These are phyloP conservation scores for Aspergillus novoparasiticus DNA, from an alignment of 2,329 filamentous ascomycete genomes.

Conservation along the genomic window DNA sequence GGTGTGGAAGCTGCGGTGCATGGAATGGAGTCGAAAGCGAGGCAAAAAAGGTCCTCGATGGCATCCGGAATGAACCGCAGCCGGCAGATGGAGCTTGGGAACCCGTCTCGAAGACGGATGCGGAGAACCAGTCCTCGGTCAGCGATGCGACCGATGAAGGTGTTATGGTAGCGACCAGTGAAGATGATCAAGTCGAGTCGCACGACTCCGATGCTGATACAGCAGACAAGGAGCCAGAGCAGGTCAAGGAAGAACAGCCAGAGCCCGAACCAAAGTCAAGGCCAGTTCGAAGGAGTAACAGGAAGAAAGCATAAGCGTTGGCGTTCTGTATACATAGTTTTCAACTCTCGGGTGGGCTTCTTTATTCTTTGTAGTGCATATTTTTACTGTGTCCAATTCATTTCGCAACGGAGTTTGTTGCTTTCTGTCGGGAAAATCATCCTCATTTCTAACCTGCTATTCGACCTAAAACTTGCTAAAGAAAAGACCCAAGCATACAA, in stretches of 20 bases:
- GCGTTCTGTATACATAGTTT: conserved; percentile 1
- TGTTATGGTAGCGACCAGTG: conserved; percentile 29
- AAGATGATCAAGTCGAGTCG: conserved; percentile 31
- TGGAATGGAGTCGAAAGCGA: conserved; percentile 83
- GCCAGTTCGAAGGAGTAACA: conserved; percentile 29
- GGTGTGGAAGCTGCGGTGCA: conserved; percentile 80
- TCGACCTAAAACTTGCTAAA: not conserved
- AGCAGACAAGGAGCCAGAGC: conserved; percentile 5
- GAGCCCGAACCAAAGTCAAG: conserved; percentile 20
- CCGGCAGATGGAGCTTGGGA: conserved; percentile 26
- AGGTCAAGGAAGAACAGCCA: conserved; percentile 19
- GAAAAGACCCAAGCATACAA: not conserved
- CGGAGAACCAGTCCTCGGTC: conserved; percentile 21
- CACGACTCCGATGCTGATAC: conserved; percentile 25
- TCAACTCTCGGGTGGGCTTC: not conserved
- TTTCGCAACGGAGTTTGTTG: not conserved
- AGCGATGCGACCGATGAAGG: conserved; percentile 29
- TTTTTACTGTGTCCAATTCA: not conserved
- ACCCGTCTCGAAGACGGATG: conserved; percentile 24
- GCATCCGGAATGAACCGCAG: conserved; percentile 51
- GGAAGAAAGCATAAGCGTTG: conserved; percentile 25
- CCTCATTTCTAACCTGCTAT: not conserved
- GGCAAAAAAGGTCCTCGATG: conserved; percentile 69
- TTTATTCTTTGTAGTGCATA: conserved; percentile 3
- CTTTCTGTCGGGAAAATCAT: not conserved